phyloP scores from a whole-genome alignment of 345 rosid species.

The Isatis tinctoria region DNA sequence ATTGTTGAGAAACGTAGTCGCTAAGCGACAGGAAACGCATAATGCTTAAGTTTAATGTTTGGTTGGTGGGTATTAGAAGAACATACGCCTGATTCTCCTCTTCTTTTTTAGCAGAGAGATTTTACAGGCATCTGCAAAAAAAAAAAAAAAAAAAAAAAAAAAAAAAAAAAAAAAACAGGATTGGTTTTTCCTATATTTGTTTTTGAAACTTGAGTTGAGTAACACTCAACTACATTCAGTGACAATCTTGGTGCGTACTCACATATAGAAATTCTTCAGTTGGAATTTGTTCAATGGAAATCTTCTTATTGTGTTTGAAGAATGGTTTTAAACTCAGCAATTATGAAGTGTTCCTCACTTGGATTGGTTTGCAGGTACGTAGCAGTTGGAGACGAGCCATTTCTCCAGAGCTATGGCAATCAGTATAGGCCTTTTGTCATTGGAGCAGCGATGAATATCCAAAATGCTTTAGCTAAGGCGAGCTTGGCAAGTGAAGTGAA shows the following conservation, averaged over 20 bases:
- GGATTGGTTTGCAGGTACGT: constrained; percentile 51
- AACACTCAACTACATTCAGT: neutral
- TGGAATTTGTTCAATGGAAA: neutral
- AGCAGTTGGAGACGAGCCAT: constrained; percentile 88
- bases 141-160: too few relatives aligned
- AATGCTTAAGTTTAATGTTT: too few relatives aligned
- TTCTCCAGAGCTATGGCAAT: constrained; percentile 56
- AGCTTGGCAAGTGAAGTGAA: constrained; percentile 61
- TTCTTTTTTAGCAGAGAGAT: neutral
- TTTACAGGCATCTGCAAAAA: neutral
- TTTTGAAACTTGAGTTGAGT: neutral
- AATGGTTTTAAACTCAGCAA: neutral
- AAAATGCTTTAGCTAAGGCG: constrained; percentile 64
- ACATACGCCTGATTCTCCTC: neutral
- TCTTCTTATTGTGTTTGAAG: neutral
- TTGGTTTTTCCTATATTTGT: neutral
- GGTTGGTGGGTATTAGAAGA: too few relatives aligned
- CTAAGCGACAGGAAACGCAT: too few relatives aligned
- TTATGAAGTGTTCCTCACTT: neutral
- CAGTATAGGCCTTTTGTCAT: constrained; percentile 69
- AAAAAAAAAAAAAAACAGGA: too few relatives aligned
- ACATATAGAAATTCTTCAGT: neutral
- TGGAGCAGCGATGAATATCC: constrained; percentile 79
- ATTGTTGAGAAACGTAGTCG: neutral
- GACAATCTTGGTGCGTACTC: neutral